A percentile compares a stretch with the other conserved stretches of the same genome.
Conservation (phyloP, 768 basidiomycete genomes). For the Obba rivulosa region DNA sequence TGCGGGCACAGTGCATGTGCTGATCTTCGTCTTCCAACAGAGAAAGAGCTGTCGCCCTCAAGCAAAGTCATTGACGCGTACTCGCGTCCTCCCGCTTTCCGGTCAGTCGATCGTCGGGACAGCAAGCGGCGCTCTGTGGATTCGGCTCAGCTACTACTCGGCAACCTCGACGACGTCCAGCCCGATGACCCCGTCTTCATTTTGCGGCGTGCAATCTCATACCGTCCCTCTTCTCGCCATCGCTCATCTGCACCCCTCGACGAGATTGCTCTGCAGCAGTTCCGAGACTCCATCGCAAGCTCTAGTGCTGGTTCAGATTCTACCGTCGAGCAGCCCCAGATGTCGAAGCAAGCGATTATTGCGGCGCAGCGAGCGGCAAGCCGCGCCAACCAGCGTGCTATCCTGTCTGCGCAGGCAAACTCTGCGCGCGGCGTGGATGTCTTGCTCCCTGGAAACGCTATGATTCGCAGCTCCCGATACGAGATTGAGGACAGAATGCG, state of each 20-base stretch:
- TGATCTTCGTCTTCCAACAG: conserved; percentile 32
- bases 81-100: conserved; percentile 65
- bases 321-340: conserved; percentile 30
- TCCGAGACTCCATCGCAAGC: conserved; percentile 56
- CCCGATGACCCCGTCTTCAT: conserved; percentile 87
- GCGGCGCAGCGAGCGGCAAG: conserved; percentile 86
- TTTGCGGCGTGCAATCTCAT: conserved; percentile 75
- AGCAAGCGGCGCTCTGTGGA: conserved; percentile 86
- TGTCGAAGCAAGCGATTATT: conserved; percentile 84
- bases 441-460: conserved; percentile 75
- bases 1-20: no score
- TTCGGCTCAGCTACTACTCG: conserved; percentile 64
- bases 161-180: conserved; percentile 66
- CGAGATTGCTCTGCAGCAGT: conserved; percentile 72
- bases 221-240: conserved; percentile 67
- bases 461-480: conserved; percentile 79
- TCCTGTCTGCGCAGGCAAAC: conserved; percentile 83
- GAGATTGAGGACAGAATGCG: conserved; percentile 70
- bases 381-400: conserved; percentile 79
- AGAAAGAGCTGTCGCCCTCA: conserved; percentile 73
- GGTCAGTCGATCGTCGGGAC: conserved; percentile 53
- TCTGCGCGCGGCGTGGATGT: conserved; percentile 86
- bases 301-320: conserved; percentile 55
- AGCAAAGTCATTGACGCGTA: conserved; percentile 85
- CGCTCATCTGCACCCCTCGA: conserved; percentile 75